Conservation (phyloP, 345 rosid species). For the Brassica carinata region DNA sequence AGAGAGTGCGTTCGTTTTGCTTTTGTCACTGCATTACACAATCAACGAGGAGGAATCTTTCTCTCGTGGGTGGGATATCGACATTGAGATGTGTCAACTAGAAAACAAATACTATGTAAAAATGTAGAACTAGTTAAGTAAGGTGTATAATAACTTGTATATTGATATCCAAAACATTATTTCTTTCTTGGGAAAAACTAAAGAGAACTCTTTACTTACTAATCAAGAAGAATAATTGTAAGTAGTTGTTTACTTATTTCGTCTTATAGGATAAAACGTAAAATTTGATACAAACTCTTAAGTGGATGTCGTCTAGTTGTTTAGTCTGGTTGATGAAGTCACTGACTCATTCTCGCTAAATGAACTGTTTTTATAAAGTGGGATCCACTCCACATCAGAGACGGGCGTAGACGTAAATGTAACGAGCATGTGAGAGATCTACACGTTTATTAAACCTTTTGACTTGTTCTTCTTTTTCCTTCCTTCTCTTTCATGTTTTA, state of each 20-base stretch:
- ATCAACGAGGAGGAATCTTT: conserved; percentile 35
- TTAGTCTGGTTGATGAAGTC: conserved; percentile 23
- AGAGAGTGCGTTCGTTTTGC: conserved; percentile 33
- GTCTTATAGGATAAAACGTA: not conserved
- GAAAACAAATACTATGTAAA: conserved; percentile 1
- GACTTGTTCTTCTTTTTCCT: conserved; percentile 19
- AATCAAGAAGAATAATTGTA: not conserved
- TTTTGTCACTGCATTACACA: conserved; percentile 36
- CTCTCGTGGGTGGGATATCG: conserved; percentile 25
- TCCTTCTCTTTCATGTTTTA: conserved; percentile 19
- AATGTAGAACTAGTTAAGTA: not conserved
- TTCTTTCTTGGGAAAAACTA: not conserved
- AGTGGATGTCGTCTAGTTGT: conserved; percentile 23
- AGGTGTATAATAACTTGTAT: not conserved
- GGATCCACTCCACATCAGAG: conserved; percentile 23
- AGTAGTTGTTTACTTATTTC: not conserved
- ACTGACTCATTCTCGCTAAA: conserved; percentile 20
- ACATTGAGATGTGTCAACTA: conserved; percentile 10
- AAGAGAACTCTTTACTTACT: not conserved
- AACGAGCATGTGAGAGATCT: conserved; percentile 29
- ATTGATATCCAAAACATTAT: not conserved
- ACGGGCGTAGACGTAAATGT: conserved; percentile 24
- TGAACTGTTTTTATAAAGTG: not conserved
- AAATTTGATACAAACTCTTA: not conserved
- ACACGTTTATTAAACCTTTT: conserved; percentile 27